A percentile compares a stretch with the other conserved stretches of the same genome.
Evolutionary conservation across 2,329 filamentous ascomycete species (phyloP).

Genomic region (Fonsecaea multimorphosa): DNA sequence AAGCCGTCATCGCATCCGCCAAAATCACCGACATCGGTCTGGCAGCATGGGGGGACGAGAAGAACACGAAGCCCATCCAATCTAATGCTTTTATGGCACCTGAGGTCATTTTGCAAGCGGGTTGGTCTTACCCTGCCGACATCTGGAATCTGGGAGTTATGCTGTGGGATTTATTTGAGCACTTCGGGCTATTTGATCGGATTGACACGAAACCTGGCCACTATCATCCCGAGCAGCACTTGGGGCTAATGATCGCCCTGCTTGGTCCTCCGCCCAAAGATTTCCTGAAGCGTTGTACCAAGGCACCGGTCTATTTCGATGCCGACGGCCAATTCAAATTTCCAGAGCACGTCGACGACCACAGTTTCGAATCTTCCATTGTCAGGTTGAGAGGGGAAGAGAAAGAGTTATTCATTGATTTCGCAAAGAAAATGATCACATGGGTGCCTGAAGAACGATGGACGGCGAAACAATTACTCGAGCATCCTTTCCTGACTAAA

Average conservation of each 20-base stretch:
- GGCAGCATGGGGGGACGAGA: constrained; percentile 46
- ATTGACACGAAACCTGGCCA: constrained; percentile 45
- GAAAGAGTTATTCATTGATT: constrained; percentile 44
- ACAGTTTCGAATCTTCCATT: constrained; percentile 33
- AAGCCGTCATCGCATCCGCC: constrained; percentile 39
- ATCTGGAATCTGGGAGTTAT: constrained; percentile 52
- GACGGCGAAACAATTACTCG: constrained; percentile 46
- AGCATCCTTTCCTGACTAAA: constrained; percentile 46
- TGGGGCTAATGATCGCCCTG: constrained; percentile 54
- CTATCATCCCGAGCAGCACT: constrained; percentile 48
- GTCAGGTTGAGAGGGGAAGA: constrained; percentile 43
- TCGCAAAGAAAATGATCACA: constrained; percentile 45
- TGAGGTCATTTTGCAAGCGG: constrained; percentile 49
- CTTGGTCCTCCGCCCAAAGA: constrained; percentile 49
- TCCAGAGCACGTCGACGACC: constrained; percentile 34
- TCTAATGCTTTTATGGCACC: constrained; percentile 50
- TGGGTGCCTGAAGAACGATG: constrained; percentile 47
- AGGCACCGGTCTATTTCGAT: constrained; percentile 43
- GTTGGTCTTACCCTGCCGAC: constrained; percentile 49
- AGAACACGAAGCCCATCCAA: constrained; percentile 57
- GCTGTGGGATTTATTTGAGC: constrained; percentile 49
- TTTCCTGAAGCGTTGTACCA: constrained; percentile 44
- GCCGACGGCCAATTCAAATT: constrained; percentile 35
- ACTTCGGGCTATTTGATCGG: constrained; percentile 47
- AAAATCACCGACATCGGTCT: constrained; percentile 49